These are phyloP conservation scores for Phytophthora citrophthora DNA, from an alignment of 352 stramenopile genomes.

Conservation along the genomic window DNA sequence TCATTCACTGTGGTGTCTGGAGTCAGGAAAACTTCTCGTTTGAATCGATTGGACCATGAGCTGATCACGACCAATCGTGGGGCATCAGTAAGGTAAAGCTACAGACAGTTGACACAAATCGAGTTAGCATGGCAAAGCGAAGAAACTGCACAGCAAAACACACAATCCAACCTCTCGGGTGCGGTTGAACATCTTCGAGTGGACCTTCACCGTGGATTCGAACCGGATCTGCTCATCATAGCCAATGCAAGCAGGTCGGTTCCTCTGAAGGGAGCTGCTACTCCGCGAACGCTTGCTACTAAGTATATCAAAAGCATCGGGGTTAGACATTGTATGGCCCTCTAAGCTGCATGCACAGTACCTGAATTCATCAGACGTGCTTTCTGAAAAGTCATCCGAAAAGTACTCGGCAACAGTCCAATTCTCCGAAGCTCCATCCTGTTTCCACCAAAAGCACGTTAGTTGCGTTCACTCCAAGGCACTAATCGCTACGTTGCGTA, in stretches of 20 bases:
- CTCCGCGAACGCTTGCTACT: slow-evolving; percentile 61
- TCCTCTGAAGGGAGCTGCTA: slow-evolving; percentile 65
- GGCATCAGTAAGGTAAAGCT: slow-evolving; percentile 77
- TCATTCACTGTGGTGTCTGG: slow-evolving; percentile 72
- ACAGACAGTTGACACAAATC: not conserved
- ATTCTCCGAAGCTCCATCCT: slow-evolving; percentile 79
- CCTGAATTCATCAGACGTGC: slow-evolving; percentile 70
- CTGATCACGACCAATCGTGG: slow-evolving; percentile 73
- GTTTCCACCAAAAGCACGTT: slow-evolving; percentile 2
- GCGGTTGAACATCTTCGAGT: slow-evolving; percentile 81
- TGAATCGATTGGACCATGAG: slow-evolving; percentile 75
- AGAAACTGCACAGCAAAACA: not conserved
- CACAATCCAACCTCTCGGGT: slow-evolving; percentile 57
- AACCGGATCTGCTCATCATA: slow-evolving; percentile 75
- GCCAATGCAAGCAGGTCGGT: slow-evolving; percentile 60
- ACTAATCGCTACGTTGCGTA: slow-evolving; percentile 12
- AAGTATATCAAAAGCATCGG: slow-evolving; percentile 1
- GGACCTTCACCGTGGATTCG: slow-evolving; percentile 79
- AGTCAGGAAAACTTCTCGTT: slow-evolving; percentile 72
- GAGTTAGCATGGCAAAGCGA: not conserved
- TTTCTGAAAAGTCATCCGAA: slow-evolving; percentile 81
- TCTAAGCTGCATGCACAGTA: slow-evolving; percentile 9
- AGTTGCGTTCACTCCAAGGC: not conserved
- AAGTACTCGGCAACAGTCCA: slow-evolving; percentile 87
- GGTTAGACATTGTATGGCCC: not conserved